Percentiles rank a stretch among this genome's conserved stretches.
phyloP scores from a whole-genome alignment of 2,329 filamentous ascomycete species.

The Graphilbum ipis-grandicollis region DNA sequence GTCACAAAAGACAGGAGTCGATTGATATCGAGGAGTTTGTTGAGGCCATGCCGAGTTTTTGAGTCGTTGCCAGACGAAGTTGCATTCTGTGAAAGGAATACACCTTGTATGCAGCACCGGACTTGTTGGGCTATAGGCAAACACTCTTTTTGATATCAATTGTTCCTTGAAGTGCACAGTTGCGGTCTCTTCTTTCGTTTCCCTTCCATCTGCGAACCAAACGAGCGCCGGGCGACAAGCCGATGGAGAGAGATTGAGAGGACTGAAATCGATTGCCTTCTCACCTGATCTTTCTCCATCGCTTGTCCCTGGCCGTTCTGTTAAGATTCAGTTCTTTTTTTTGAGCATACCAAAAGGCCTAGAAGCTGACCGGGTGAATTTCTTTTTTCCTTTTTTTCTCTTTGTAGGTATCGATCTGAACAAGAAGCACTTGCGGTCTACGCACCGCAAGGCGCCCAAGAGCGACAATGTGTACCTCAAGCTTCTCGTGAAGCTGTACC shows the following conservation, averaged over 20 bases:
- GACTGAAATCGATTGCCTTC: too few species aligned
- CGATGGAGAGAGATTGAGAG: neutral
- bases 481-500: constrained; percentile 95
- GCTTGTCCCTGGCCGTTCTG: neutral
- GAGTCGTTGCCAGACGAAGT: too few species aligned
- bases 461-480: constrained; percentile 96
- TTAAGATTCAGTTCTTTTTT: constrained; percentile 7
- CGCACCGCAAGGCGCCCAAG: constrained; percentile 89
- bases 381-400: constrained; percentile 14
- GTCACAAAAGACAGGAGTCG: too few species aligned
- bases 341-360: constrained; percentile 46
- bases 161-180: too few species aligned
- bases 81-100: neutral
- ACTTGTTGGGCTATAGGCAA: too few species aligned
- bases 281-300: too few species aligned
- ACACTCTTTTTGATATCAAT: too few species aligned
- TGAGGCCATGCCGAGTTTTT: too few species aligned
- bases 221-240: neutral
- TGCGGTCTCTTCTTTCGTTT: neutral
- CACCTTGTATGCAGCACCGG: too few species aligned
- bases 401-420: constrained; percentile 53
- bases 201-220: neutral
- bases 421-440: constrained; percentile 50
- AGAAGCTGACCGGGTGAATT: constrained; percentile 33
- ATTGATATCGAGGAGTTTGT: too few species aligned